phyloP scores from a whole-genome alignment of 805 yeast species.

The Wickerhamiella domercqiae region DNA sequence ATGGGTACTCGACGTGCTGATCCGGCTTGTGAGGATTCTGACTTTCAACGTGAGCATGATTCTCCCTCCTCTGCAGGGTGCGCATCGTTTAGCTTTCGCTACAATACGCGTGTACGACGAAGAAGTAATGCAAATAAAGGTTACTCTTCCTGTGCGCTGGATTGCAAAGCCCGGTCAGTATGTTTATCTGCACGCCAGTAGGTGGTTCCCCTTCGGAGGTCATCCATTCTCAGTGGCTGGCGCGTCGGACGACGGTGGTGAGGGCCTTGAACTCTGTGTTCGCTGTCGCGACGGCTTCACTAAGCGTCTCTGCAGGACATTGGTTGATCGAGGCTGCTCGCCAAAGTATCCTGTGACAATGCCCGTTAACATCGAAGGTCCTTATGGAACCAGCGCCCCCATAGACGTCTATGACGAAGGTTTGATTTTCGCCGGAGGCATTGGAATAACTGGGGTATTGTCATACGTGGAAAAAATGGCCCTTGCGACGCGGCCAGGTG shows the following conservation, averaged over 20 bases:
- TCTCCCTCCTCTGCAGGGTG: slow-evolving; percentile 26
- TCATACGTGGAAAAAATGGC: slow-evolving; percentile 29
- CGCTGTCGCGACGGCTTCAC: slow-evolving; percentile 44
- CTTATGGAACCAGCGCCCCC: slow-evolving; percentile 39
- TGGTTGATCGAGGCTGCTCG: slow-evolving; percentile 22
- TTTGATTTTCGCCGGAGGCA: slow-evolving; percentile 46
- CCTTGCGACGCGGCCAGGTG: slow-evolving; percentile 4
- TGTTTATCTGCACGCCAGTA: slow-evolving; percentile 38
- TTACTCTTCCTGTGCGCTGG: slow-evolving; percentile 41
- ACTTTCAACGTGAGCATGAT: slow-evolving; percentile 22
- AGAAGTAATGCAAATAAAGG: slow-evolving; percentile 34
- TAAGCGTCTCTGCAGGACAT: slow-evolving; percentile 24
- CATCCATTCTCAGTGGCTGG: slow-evolving; percentile 51
- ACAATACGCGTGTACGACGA: slow-evolving; percentile 28
- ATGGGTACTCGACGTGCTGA: slow-evolving; percentile 52
- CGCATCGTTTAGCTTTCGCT: slow-evolving; percentile 22
- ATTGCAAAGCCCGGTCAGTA: slow-evolving; percentile 45
- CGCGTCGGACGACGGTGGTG: slow-evolving; percentile 23
- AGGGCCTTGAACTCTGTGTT: slow-evolving; percentile 33
- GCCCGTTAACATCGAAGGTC: slow-evolving; percentile 42
- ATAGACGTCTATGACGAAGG: slow-evolving; percentile 34
- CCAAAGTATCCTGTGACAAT: slow-evolving; percentile 24
- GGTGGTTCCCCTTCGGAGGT: slow-evolving; percentile 42
- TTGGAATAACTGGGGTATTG: slow-evolving; percentile 45
- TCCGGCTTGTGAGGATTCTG: slow-evolving; percentile 38